Evolutionary conservation across 345 rosid species (phyloP).

Genomic region (Arabidopsis arenosa): DNA sequence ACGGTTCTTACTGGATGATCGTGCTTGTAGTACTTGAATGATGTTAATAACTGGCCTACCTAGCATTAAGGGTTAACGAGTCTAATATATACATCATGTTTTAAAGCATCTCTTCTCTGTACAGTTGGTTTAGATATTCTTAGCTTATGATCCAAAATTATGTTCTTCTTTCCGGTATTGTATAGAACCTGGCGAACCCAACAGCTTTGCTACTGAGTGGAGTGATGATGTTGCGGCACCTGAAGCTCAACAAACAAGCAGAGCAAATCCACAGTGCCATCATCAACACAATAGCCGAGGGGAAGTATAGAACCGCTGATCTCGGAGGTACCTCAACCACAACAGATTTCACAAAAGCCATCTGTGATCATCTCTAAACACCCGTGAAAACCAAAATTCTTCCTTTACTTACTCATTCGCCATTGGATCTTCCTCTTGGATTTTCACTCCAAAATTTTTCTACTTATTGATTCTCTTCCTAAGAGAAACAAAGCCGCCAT

Average conservation of each 20-base stretch:
- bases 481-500: slow-evolving; percentile 34
- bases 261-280: slow-evolving; percentile 79
- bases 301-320: slow-evolving; percentile 89
- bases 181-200: slow-evolving; percentile 90
- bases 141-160: neutral
- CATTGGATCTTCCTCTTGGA: slow-evolving; percentile 17
- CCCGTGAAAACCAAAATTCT: slow-evolving; percentile 15
- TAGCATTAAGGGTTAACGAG: neutral
- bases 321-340: slow-evolving; percentile 86
- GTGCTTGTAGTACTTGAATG: neutral
- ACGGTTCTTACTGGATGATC: neutral
- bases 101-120: neutral
- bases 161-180: slow-evolving; percentile 7
- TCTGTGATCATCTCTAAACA: slow-evolving; percentile 69
- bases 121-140: neutral
- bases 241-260: slow-evolving; percentile 78
- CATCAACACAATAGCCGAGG: slow-evolving; percentile 81
- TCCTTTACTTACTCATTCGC: slow-evolving; percentile 8
- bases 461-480: slow-evolving; percentile 8
- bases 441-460: neutral
- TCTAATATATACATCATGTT: neutral
- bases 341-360: slow-evolving; percentile 87
- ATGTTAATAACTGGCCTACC: slow-evolving; percentile 12
- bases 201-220: slow-evolving; percentile 87
- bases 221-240: slow-evolving; percentile 84